A percentile compares a stretch with the other conserved stretches of the same genome.
Conservation (phyloP, 1,139 yeast species). For the Dujonia santamariae region DNA sequence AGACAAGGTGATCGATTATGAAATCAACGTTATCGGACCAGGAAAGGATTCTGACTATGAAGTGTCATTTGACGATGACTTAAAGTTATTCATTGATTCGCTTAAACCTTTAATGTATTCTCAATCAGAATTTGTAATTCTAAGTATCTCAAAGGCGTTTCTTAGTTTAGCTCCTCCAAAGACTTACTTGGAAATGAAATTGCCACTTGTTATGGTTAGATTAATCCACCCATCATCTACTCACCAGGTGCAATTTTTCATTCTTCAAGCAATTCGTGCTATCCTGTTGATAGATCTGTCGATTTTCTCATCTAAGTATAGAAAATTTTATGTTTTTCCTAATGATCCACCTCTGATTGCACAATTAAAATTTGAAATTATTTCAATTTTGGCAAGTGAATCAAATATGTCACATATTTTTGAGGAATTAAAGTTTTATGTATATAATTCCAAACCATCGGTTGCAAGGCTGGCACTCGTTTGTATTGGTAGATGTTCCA, state of each 20-base stretch:
- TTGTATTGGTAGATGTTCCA: slow-evolving; percentile 54
- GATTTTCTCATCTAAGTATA: slow-evolving; percentile 30
- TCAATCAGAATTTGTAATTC: slow-evolving; percentile 57
- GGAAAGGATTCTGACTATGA: slow-evolving; percentile 39
- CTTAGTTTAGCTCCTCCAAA: slow-evolving; percentile 53
- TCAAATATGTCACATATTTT: slow-evolving; percentile 51
- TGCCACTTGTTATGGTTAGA: slow-evolving; percentile 51
- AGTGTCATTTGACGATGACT: slow-evolving; percentile 52
- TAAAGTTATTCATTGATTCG: slow-evolving; percentile 49
- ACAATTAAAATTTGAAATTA: slow-evolving; percentile 57
- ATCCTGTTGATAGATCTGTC: slow-evolving; percentile 36
- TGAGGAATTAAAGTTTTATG: slow-evolving; percentile 68
- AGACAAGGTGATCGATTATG: slow-evolving; percentile 26
- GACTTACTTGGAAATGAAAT: slow-evolving; percentile 43
- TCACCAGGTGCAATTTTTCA: slow-evolving; percentile 31
- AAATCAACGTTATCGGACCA: background rate
- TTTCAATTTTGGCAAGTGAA: slow-evolving; percentile 56
- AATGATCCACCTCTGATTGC: slow-evolving; percentile 49
- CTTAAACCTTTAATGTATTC: slow-evolving; percentile 44
- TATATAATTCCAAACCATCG: slow-evolving; percentile 37
- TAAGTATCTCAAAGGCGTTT: slow-evolving; percentile 59
- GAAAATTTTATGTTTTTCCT: slow-evolving; percentile 58
- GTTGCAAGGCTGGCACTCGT: slow-evolving; percentile 56
- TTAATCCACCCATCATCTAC: slow-evolving; percentile 26
- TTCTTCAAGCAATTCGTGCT: slow-evolving; percentile 41